phyloP scores from a whole-genome alignment of 2,329 filamentous ascomycete species.

The Aspergillus sp. region DNA sequence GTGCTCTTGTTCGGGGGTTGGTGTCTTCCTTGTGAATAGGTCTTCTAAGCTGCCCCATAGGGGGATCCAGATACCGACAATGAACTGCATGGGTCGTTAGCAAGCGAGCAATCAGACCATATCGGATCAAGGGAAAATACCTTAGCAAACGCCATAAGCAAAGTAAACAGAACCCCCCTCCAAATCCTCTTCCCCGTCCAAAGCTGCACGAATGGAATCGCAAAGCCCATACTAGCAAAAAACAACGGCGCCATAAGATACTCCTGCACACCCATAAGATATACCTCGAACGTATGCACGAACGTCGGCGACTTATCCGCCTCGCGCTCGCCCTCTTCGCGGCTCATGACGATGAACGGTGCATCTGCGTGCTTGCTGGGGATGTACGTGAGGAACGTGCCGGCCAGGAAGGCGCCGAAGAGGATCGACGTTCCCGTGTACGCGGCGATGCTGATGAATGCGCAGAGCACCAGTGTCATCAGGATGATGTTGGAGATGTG shows the following conservation, averaged over 20 bases:
- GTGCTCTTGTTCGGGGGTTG: neutral
- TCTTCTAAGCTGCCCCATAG: conserved; percentile 10
- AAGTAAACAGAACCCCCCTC: conserved; percentile 22
- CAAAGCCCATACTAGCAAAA: conserved; percentile 26
- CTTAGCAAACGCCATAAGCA: conserved; percentile 24
- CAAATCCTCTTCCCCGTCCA: conserved; percentile 27
- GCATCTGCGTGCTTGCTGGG: conserved; percentile 29
- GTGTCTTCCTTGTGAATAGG: neutral
- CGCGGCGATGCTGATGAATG: conserved; percentile 26
- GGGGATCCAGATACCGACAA: conserved; percentile 22
- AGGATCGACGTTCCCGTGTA: conserved; percentile 33
- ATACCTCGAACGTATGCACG: conserved; percentile 32
- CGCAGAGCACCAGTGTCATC: conserved; percentile 27
- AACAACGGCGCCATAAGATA: conserved; percentile 27
- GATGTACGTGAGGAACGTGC: conserved; percentile 30
- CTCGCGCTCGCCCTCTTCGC: conserved; percentile 27
- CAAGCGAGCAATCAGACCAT: too few relatives aligned
- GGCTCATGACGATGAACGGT: conserved; percentile 29
- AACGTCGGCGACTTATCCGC: conserved; percentile 31
- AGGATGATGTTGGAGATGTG: conserved; percentile 28
- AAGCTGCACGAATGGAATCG: conserved; percentile 24
- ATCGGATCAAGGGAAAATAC: conserved; percentile 5
- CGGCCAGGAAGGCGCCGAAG: conserved; percentile 31
- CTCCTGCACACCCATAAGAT: conserved; percentile 27
- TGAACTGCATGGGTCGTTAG: too few relatives aligned